Evolutionary conservation across 1,139 yeast species (phyloP), one percentile per base, ranked within the genome.

Genomic region (Diutina mesorugosa): DNA sequence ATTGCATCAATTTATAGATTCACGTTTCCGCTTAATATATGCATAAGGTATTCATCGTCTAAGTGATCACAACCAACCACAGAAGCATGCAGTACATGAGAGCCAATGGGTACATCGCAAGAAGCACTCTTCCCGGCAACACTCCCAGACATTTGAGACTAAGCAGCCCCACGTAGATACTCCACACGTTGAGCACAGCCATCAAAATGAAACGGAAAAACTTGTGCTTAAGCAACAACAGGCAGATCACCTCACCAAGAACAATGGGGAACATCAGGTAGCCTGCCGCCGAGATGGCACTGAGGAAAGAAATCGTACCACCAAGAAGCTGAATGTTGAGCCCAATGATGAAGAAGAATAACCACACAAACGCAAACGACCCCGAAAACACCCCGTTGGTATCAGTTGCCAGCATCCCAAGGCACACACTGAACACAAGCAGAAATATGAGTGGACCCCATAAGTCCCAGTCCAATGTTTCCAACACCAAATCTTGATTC

Each of bases 391-490:
- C 69, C 55, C 66, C 67, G 60, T 74, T 75, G 32, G 74, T 69
- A 59, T 74, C 77, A 29, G 62, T 58, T 63, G 80, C 73, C 4
- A 77, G 65, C 51, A 74, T 63, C 1, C 84, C 81, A 57, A 80
- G 69, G 5, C 78, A 72, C 53, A 88, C 80, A 6, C 90, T 74
- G 60, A 85, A 84, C 18, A 76, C 68, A 55, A 89, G 72, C 18
- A 89, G 83, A 64, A 89, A 87, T 35, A 88, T 78, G 59, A 89
- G 72, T 2, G 96, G 96, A 0, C 96, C 96, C 96, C 96, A 89
- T 56, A 88, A 71, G 68, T 88, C 96, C 96, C 95, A 88, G 57
- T 87, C 93, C 56, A 80, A 71, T 60, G 71, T 76, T 59, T 72
- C 72, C 53, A 65, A 62, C 51, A 61, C 65, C 21, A 64, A 30